Percentiles rank a stretch among this genome's conserved stretches.
These are phyloP conservation scores for Zizania latifolia DNA, from an alignment of 176 grass and related monocot genomes.

Conservation along the genomic window DNA sequence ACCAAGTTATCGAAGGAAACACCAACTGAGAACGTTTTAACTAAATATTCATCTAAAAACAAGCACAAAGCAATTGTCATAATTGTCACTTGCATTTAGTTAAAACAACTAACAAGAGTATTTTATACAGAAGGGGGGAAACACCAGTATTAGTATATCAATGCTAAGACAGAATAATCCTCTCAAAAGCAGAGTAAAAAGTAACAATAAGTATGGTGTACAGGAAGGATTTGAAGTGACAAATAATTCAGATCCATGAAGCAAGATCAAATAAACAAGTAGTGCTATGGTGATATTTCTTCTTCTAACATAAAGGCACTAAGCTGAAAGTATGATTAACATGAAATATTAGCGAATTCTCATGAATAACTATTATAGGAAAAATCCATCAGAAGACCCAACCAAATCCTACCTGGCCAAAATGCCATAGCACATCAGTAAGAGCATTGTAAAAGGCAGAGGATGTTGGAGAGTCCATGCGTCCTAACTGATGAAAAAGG, in stretches of 20 bases:
- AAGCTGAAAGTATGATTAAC: background rate
- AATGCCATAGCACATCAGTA: constrained; percentile 99
- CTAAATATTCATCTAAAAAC: background rate
- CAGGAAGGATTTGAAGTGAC: background rate
- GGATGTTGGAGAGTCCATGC: constrained; percentile 85
- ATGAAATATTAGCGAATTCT: background rate
- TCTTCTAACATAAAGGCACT: background rate
- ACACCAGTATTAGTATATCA: background rate
- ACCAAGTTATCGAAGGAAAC: background rate
- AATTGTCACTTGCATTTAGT: background rate
- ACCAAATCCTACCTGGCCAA: constrained; percentile 80
- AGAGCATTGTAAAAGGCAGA: constrained; percentile 98
- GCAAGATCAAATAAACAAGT: background rate
- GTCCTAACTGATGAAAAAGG: constrained; percentile 75
- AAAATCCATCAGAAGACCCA: background rate
- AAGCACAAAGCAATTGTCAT: background rate
- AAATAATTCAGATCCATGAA: background rate
- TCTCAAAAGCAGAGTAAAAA: background rate
- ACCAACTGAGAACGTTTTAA: background rate
- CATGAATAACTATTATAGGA: background rate
- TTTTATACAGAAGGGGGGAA: background rate
- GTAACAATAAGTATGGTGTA: background rate
- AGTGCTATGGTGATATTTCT: background rate
- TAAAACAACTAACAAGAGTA: background rate
- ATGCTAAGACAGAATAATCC: background rate